phyloP scores from a whole-genome alignment of 2,329 filamentous ascomycete genomes.

The Chaetoscypha palmicola region DNA sequence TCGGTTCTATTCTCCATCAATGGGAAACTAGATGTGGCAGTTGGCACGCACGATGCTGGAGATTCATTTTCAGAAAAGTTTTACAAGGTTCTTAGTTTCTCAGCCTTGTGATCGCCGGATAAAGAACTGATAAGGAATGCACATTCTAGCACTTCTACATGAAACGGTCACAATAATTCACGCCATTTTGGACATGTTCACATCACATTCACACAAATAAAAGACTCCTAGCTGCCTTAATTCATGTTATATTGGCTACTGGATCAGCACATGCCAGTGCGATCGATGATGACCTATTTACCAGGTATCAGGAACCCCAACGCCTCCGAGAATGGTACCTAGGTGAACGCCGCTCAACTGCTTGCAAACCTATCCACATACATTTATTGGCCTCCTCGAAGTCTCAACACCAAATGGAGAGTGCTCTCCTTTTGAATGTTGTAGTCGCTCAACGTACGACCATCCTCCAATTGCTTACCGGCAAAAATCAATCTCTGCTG shows the following conservation, averaged over 20 bases:
- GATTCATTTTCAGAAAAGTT: too few species aligned
- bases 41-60: too few species aligned
- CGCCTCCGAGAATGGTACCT: constrained; percentile 14
- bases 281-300: constrained; percentile 9
- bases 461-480: constrained; percentile 67
- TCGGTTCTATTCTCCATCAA: neutral
- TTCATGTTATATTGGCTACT: constrained; percentile 14
- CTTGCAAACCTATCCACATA: neutral
- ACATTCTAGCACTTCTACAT: neutral
- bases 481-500: constrained; percentile 65
- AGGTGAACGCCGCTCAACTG: constrained; percentile 3
- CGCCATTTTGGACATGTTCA: neutral
- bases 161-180: too few species aligned
- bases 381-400: constrained; percentile 55
- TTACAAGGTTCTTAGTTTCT: neutral
- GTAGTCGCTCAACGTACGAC: constrained; percentile 71
- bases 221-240: neutral
- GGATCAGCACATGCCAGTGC: constrained; percentile 11
- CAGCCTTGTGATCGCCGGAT: neutral
- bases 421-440: constrained; percentile 79
- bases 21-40: too few species aligned
- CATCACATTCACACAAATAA: neutral
- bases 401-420: constrained; percentile 62
- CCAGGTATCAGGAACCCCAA: constrained; percentile 16
- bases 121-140: neutral